Evolutionary conservation across 768 basidiomycete species (phyloP).

Genomic region (Rhizopogon vesiculosus): DNA sequence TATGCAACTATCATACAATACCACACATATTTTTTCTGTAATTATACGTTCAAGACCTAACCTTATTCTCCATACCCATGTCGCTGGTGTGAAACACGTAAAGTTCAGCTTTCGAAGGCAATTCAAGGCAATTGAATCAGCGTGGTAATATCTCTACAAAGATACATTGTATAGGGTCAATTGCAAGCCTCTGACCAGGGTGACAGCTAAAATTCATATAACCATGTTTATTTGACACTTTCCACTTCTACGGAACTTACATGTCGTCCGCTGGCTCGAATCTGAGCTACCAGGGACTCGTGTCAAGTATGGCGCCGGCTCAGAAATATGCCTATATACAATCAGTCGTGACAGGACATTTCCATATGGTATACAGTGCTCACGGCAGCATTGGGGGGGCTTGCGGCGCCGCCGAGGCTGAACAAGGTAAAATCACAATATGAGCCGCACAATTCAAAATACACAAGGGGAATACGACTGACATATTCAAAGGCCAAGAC

Average conservation of each 20-base stretch:
- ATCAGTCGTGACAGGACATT: slow-evolving; percentile 2
- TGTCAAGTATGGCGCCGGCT: slow-evolving; percentile 2
- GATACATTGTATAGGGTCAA: not conserved
- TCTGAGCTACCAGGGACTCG: not conserved
- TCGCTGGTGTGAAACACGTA: not conserved
- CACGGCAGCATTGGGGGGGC: slow-evolving; percentile 69
- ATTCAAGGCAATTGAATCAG: not conserved
- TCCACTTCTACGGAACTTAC: not conserved
- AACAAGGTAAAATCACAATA: not conserved
- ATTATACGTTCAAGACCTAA: slow-evolving; percentile 14
- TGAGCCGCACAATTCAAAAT: not conserved
- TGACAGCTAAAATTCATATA: not conserved
- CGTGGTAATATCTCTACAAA: not conserved
- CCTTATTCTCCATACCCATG: not conserved
- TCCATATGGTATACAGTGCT: slow-evolving; percentile 18
- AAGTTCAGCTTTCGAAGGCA: not conserved
- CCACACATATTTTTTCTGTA: slow-evolving; percentile 19
- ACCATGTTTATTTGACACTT: not conserved
- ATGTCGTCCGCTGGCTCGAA: slow-evolving; percentile 1
- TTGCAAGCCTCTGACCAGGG: not conserved
- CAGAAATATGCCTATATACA: slow-evolving; percentile 23
- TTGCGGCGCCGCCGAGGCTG: slow-evolving; percentile 62
- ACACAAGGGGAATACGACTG: slow-evolving; percentile 19
- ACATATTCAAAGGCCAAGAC: slow-evolving; percentile 74
- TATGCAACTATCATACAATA: slow-evolving; percentile 19